Conservation (phyloP, 1,284 basidiomycete genomes). For the Agroathelia rolfsii region DNA sequence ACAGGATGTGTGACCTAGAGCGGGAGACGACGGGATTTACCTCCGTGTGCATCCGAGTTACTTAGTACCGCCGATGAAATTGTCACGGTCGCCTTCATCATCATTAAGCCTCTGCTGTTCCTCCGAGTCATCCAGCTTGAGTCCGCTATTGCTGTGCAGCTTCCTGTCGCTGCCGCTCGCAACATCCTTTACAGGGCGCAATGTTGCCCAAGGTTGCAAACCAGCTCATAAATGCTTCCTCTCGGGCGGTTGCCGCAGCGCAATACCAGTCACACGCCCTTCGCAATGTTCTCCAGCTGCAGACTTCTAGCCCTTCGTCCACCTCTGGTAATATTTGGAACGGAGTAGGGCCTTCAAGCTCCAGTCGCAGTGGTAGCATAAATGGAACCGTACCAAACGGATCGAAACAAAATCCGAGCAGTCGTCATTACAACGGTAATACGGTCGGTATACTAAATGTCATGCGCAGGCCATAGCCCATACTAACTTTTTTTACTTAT, state of each 20-base stretch:
- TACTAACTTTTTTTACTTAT: slow-evolving; percentile 3
- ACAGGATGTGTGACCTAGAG: too few relatives aligned
- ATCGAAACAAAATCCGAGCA: slow-evolving; percentile 56
- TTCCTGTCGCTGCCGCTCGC: too few relatives aligned
- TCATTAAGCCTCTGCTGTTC: too few relatives aligned
- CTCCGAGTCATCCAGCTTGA: too few relatives aligned
- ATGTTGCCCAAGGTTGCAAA: slow-evolving; percentile 79
- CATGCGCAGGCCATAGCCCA: too few relatives aligned
- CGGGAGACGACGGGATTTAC: too few relatives aligned
- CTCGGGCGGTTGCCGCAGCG: slow-evolving; percentile 62
- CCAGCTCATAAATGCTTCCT: slow-evolving; percentile 61
- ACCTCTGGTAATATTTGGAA: slow-evolving; percentile 35
- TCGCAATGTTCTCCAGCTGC: slow-evolving; percentile 64
- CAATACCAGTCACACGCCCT: slow-evolving; percentile 58
- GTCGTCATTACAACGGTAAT: slow-evolving; percentile 58
- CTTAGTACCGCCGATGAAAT: too few relatives aligned
- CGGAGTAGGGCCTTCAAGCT: slow-evolving; percentile 41
- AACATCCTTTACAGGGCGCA: too few relatives aligned
- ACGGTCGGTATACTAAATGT: slow-evolving; percentile 29
- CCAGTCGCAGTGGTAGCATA: slow-evolving; percentile 43
- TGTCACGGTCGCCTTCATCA: too few relatives aligned
- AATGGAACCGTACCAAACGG: slow-evolving; percentile 48
- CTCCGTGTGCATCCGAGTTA: too few relatives aligned
- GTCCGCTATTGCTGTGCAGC: too few relatives aligned
- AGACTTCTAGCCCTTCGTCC: slow-evolving; percentile 35